Conservation (phyloP, 73 alveolate genomes). For the Chromera velia region DNA sequence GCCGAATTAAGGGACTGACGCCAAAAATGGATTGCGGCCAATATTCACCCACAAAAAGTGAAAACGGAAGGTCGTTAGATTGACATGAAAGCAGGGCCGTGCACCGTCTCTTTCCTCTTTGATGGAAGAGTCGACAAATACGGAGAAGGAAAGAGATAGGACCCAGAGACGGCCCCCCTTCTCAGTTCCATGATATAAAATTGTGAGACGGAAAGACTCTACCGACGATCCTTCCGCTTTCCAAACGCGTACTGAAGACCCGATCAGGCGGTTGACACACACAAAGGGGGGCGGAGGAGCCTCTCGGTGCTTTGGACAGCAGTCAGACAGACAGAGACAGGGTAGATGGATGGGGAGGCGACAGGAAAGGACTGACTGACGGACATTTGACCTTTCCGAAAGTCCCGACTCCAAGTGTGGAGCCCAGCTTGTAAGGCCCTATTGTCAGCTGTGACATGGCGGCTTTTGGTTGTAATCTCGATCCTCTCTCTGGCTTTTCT, state of each 20-base stretch:
- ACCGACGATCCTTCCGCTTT: background rate
- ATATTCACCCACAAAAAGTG: too few species aligned
- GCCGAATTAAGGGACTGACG: too few species aligned
- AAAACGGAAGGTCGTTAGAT: too few species aligned
- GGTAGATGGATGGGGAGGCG: background rate
- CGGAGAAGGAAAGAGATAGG: too few species aligned
- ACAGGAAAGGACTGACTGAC: too few species aligned
- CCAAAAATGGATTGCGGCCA: too few species aligned
- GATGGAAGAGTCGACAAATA: too few species aligned
- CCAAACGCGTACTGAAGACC: background rate
- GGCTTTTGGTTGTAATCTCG: too few species aligned
- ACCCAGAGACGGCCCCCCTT: background rate
- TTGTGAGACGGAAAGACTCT: background rate
- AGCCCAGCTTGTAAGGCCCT: constrained; percentile 27
- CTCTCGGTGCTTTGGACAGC: background rate
- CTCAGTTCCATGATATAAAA: too few species aligned
- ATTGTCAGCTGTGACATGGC: background rate
- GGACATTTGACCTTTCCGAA: constrained; percentile 76
- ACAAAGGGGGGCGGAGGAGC: background rate
- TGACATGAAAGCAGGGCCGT: too few species aligned
- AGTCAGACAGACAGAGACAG: background rate
- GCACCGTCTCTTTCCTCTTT: too few species aligned
- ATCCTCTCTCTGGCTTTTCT: too few species aligned
- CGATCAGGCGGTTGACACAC: background rate
- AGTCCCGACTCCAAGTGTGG: constrained; percentile 80